phyloP scores from a whole-genome alignment of 2,329 filamentous ascomycete genomes.

The Xylaria sp. region DNA sequence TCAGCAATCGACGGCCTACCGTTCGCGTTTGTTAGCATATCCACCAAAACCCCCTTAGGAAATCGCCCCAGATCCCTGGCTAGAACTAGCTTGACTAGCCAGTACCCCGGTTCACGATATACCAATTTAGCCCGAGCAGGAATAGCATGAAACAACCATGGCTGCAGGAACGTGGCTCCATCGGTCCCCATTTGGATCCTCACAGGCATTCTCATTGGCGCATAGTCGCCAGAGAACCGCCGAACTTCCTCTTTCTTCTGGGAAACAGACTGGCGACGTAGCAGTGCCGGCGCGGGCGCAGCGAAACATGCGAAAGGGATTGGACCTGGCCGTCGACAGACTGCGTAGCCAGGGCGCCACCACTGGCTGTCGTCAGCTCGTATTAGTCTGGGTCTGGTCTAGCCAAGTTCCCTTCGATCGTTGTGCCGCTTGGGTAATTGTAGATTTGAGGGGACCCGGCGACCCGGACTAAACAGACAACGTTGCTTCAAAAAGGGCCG shows the following conservation, averaged over 20 bases:
- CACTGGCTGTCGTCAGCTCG: slow-evolving; percentile 29
- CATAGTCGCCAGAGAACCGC: slow-evolving; percentile 31
- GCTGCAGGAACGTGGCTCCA: slow-evolving; percentile 29
- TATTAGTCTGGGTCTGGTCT: slow-evolving; percentile 15
- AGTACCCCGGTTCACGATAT: slow-evolving; percentile 14
- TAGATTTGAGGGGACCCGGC: slow-evolving; percentile 4
- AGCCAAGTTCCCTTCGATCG: slow-evolving; percentile 11
- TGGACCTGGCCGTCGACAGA: slow-evolving; percentile 18
- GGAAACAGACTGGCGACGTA: slow-evolving; percentile 1
- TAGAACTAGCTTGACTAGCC: too few species aligned
- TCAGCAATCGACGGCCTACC: slow-evolving; percentile 26
- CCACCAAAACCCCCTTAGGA: slow-evolving; percentile 7
- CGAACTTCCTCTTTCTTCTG: slow-evolving; percentile 35
- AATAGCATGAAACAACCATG: slow-evolving; percentile 34
- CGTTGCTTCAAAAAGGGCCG: slow-evolving; percentile 29
- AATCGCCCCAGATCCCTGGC: neutral
- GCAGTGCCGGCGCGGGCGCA: neutral
- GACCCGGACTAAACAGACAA: slow-evolving; percentile 5
- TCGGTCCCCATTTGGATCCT: slow-evolving; percentile 15
- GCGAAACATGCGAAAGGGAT: slow-evolving; percentile 13
- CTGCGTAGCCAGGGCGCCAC: slow-evolving; percentile 16
- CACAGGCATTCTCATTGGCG: slow-evolving; percentile 19
- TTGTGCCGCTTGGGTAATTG: slow-evolving; percentile 13
- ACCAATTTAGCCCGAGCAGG: slow-evolving; percentile 31
- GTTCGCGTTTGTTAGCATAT: slow-evolving; percentile 11